These are phyloP conservation scores for Colletotrichum destructivum DNA, from an alignment of 2,329 filamentous ascomycete species.

Conservation along the genomic window DNA sequence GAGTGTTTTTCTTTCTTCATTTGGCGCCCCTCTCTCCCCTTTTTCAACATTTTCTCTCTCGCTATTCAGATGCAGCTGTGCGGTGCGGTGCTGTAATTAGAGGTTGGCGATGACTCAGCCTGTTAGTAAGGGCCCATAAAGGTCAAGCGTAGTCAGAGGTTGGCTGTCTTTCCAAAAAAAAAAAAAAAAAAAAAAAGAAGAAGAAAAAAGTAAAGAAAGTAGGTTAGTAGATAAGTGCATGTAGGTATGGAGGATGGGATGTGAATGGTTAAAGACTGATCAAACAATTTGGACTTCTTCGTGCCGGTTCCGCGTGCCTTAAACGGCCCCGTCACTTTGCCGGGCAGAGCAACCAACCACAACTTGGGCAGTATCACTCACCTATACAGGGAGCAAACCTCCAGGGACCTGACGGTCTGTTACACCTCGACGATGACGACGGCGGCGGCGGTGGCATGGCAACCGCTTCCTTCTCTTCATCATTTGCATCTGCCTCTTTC, in stretches of 20 bases:
- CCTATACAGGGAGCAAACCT: no score
- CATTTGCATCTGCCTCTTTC: not conserved
- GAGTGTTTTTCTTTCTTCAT: no score
- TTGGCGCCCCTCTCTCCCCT: no score
- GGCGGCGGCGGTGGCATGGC: not conserved
- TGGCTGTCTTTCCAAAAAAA: not conserved
- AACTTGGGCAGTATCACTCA: no score
- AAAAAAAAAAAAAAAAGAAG: no score
- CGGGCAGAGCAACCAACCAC: not conserved
- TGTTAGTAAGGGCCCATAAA: no score
- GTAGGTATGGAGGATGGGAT: not conserved
- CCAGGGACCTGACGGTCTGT: not conserved
- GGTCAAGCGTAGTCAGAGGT: no score
- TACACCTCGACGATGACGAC: no score
- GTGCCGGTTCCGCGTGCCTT: not conserved
- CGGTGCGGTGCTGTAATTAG: not conserved
- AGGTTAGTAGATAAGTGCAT: no score
- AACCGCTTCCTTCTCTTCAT: not conserved
- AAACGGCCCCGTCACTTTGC: not conserved
- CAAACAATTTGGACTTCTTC: not conserved
- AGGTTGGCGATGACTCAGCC: no score
- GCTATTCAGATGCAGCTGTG: not conserved
- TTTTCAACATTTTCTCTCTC: not conserved
- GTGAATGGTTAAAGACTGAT: not conserved
- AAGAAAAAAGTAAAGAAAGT: no score